Evolutionary conservation across 2,329 filamentous ascomycete genomes (phyloP).

Genomic region (Fusarium illudens): DNA sequence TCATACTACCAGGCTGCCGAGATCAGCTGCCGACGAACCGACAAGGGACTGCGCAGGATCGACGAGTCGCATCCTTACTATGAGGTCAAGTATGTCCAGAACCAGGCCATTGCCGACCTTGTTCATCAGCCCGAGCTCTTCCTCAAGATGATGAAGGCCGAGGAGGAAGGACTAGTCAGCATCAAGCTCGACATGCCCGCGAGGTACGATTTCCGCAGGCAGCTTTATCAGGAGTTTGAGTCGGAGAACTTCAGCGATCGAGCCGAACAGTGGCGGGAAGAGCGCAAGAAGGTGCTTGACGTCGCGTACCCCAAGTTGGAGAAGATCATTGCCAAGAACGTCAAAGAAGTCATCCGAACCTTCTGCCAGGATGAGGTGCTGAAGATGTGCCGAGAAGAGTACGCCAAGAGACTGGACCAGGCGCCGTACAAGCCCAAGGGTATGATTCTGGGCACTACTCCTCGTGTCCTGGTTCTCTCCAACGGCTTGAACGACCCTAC

Average conservation of each 20-base stretch:
- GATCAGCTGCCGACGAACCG: slow-evolving; percentile 88
- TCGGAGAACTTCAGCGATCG: slow-evolving; percentile 96
- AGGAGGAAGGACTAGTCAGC: slow-evolving; percentile 91
- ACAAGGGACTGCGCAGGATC: slow-evolving; percentile 92
- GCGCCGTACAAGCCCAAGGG: slow-evolving; percentile 95
- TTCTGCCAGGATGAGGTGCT: slow-evolving; percentile 94
- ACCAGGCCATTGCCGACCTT: slow-evolving; percentile 84
- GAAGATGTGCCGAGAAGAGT: slow-evolving; percentile 88
- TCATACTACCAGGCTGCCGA: slow-evolving; percentile 85
- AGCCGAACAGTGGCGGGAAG: slow-evolving; percentile 92
- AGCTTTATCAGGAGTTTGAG: slow-evolving; percentile 83
- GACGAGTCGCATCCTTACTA: slow-evolving; percentile 97
- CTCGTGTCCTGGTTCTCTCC: slow-evolving; percentile 85
- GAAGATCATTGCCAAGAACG: slow-evolving; percentile 84
- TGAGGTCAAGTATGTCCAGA: slow-evolving; percentile 95
- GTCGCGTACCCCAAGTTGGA: slow-evolving; percentile 83
- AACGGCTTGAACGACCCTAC: slow-evolving; percentile 79
- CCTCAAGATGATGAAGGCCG: slow-evolving; percentile 96
- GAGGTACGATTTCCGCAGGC: slow-evolving; percentile 77
- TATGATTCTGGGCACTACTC: slow-evolving; percentile 86
- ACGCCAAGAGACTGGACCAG: slow-evolving; percentile 89
- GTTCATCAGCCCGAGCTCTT: slow-evolving; percentile 88
- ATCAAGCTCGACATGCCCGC: slow-evolving; percentile 82
- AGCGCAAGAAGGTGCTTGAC: slow-evolving; percentile 86
- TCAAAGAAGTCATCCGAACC: slow-evolving; percentile 93